phyloP scores from a whole-genome alignment of 2,329 filamentous ascomycete species.

The Gliomastix tumulicola region DNA sequence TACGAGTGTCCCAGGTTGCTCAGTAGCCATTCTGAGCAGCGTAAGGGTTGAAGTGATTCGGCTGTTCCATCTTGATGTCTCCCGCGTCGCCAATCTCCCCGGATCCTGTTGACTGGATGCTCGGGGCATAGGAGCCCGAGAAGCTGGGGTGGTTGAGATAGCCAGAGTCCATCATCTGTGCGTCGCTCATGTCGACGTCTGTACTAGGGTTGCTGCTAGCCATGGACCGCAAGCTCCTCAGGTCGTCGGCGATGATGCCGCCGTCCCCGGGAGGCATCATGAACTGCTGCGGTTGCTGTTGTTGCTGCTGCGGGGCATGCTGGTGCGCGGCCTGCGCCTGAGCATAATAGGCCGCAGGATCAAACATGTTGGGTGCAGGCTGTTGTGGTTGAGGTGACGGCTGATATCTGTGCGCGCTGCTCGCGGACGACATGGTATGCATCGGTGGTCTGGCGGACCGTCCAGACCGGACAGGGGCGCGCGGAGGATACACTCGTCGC shows the following conservation, averaged over 20 bases:
- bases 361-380: slow-evolving; percentile 12
- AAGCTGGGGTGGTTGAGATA: too few relatives aligned
- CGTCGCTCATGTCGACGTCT: slow-evolving; percentile 27
- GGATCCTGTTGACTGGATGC: neutral
- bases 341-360: slow-evolving; percentile 6
- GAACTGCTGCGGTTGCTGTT: slow-evolving; percentile 16
- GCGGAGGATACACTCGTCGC: slow-evolving; percentile 18
- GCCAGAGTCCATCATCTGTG: slow-evolving; percentile 19
- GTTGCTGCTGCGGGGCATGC: slow-evolving; percentile 11
- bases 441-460: slow-evolving; percentile 19
- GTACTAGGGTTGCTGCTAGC: slow-evolving; percentile 13
- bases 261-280: slow-evolving; percentile 18
- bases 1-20: too few relatives aligned
- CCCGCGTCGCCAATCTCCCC: neutral
- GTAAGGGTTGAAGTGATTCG: too few relatives aligned
- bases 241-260: slow-evolving; percentile 27
- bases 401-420: too few relatives aligned
- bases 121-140: too few relatives aligned
- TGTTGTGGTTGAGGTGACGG: slow-evolving; percentile 14
- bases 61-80: slow-evolving; percentile 2
- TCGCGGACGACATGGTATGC: slow-evolving; percentile 11
- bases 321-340: slow-evolving; percentile 5
- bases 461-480: slow-evolving; percentile 17
- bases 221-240: slow-evolving; percentile 24
- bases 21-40: too few relatives aligned